Evolutionary conservation across 139 green algal genomes (phyloP), one percentile per base, ranked within the genome.

Genomic region (Trebouxia sp.): DNA sequence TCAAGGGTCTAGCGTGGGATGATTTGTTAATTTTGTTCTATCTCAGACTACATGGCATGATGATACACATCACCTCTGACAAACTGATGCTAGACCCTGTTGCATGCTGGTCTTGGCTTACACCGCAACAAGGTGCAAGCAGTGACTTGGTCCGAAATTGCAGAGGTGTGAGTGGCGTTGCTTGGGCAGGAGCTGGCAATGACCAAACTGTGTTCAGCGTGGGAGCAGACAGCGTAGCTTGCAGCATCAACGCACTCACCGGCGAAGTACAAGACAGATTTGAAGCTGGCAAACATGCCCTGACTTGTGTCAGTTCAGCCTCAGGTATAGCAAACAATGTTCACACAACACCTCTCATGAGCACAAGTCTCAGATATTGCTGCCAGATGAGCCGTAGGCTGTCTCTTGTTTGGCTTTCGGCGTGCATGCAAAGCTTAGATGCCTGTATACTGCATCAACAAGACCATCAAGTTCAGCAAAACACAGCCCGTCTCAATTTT

Each of bases 231-330:
- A 37, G 74, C n/a, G 43, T 43, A 7, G 24, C 87, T 0, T 83
- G 82, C 2, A 72, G 72, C 4, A 74, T 90, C 17, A 69, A 82
- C 28, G 28, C 53, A 5, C 17, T 65, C 0, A 78, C 82, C 20
- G 87, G 87, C 35, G 42, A 47, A 12, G 22, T 67, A 0, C 41
- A 74, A 28, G n/a, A 65, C 47, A 28, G 35, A 20, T 89, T 90
- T 42, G 75, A 87, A 39, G 89, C 80, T 43, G 89, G 85, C 87
- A 93, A 91, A 58, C 85, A 92, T 41, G 41, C 83, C 4, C 69
- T 92, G 15, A 82, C 83, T 9, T 75, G 42, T 58, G 74, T 92
- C 15, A 87, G 80, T 6, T 55, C 87, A 3, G 66, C 86, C 5
- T 70, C 82, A 88, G 89, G 89, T 92, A 43, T 43, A 83, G 7